Evolutionary conservation across 2,329 filamentous ascomycete species (phyloP), one percentile per base, ranked within the genome.

Genomic region (Scortechinia acanthostroma): DNA sequence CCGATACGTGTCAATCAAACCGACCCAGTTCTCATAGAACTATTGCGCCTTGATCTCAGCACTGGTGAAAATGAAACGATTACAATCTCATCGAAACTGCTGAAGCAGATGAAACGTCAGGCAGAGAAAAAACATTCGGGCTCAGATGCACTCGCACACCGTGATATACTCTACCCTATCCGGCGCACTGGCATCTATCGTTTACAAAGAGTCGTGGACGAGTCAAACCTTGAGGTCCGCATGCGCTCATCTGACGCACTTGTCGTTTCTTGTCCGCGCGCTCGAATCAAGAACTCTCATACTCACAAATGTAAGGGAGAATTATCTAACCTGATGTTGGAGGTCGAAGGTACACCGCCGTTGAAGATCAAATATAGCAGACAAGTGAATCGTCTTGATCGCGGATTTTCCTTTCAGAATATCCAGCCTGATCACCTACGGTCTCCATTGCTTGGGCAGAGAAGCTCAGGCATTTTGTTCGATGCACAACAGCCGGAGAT

Each of bases 1-100:
- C 93, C 91, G 1, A 87, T 98, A 42, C 86, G 83, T 57, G 91
- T 98, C 68, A 98, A 98, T 62, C 88, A 95, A 50, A 97, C 91
- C 3, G 80, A 86, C 23, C 94, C 93, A 1, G 83, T 90, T 51
- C 77, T 88, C 47, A 89, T 98, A 49, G 91, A 98, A 61, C 69
- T 98, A n/a, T 61, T 91, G 37, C 88, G 91, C 37, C 79, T 88
- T 52, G 91, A 97, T 58, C 74, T 96, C 23, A 85, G 91, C 4
- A 89, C 84, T 2, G 84, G 85, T 51, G 71, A 75, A 46, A 87
- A 91, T 50, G 91, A 96, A 64, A 85, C 80, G 0, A 83, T 97
- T 50, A 81, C 80, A 48, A 77, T 98, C 43, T 17, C 35, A 6
- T 10, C 35, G 20, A 40, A 74, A 79, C 22, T 76, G 74, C 48